phyloP scores from a whole-genome alignment of 2,329 filamentous ascomycete genomes.

The Cladosporium oxysporum region DNA sequence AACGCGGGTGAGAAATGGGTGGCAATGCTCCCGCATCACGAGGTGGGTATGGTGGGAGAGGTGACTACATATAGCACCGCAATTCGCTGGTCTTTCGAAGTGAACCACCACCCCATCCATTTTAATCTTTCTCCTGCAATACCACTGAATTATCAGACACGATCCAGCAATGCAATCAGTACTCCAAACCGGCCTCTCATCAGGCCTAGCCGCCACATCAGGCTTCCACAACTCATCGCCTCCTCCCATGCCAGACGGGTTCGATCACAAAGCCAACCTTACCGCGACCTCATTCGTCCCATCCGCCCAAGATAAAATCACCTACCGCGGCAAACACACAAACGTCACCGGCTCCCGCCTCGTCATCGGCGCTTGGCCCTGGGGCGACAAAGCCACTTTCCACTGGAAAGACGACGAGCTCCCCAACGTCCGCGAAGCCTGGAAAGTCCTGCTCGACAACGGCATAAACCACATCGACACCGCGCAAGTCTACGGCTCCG shows the following conservation, averaged over 20 bases:
- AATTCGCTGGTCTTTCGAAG: neutral
- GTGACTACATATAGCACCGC: neutral
- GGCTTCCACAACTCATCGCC: constrained; percentile 31
- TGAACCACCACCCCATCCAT: too few species aligned
- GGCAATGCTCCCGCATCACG: neutral
- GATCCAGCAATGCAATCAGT: constrained; percentile 29
- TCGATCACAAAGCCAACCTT: constrained; percentile 19
- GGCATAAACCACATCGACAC: constrained; percentile 49
- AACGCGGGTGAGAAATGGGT: neutral
- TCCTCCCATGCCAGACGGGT: neutral
- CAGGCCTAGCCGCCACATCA: constrained; percentile 28
- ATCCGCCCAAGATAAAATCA: constrained; percentile 21
- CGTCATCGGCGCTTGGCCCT: constrained; percentile 33
- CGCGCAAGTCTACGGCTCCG: constrained; percentile 46
- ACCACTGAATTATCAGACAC: too few species aligned
- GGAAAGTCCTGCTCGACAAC: constrained; percentile 40
- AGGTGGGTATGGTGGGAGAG: neutral
- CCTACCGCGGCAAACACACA: constrained; percentile 25
- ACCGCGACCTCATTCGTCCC: constrained; percentile 26
- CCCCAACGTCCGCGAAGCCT: constrained; percentile 41
- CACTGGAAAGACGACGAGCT: constrained; percentile 41
- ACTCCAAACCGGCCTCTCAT: constrained; percentile 29
- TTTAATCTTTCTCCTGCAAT: neutral
- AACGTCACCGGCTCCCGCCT: constrained; percentile 27
- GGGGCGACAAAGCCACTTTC: constrained; percentile 26